These are phyloP conservation scores for Pinus taeda DNA, from an alignment of 75 land plant species.

Conservation along the genomic window DNA sequence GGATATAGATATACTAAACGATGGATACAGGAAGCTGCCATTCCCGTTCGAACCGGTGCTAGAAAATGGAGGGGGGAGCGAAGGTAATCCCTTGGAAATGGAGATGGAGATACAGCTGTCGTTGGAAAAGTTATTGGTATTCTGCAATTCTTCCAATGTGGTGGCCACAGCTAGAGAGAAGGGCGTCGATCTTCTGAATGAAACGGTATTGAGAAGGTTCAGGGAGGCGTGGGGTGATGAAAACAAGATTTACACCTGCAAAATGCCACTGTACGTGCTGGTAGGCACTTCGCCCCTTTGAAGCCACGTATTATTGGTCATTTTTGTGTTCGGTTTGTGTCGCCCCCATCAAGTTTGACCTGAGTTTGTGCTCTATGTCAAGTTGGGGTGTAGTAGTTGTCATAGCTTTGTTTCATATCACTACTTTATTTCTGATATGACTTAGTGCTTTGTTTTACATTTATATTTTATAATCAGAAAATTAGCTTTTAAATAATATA, in stretches of 20 bases:
- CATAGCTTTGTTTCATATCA: too few relatives aligned
- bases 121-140: conserved; percentile 8
- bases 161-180: conserved; percentile 12
- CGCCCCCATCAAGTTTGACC: too few relatives aligned
- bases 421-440: too few relatives aligned
- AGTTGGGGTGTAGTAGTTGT: too few relatives aligned
- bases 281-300: neutral
- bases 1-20: too few relatives aligned
- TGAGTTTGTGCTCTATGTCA: too few relatives aligned
- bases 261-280: neutral
- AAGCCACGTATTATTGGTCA: too few relatives aligned
- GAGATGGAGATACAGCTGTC: conserved; percentile 5
- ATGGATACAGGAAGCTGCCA: too few relatives aligned
- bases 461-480: too few relatives aligned
- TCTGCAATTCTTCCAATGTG: conserved; percentile 17
- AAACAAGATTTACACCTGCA: neutral
- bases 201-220: conserved; percentile 3
- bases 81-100: neutral
- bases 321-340: too few relatives aligned
- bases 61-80: conserved; percentile 9
- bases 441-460: too few relatives aligned
- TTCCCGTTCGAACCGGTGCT: conserved; percentile 8
- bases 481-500: too few relatives aligned
- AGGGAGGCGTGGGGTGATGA: conserved; percentile 23
- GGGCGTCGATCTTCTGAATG: conserved; percentile 26